Base-by-base conservation (phyloP, 2,329 filamentous ascomycete species). In the Aspergillus ibericus region DNA sequence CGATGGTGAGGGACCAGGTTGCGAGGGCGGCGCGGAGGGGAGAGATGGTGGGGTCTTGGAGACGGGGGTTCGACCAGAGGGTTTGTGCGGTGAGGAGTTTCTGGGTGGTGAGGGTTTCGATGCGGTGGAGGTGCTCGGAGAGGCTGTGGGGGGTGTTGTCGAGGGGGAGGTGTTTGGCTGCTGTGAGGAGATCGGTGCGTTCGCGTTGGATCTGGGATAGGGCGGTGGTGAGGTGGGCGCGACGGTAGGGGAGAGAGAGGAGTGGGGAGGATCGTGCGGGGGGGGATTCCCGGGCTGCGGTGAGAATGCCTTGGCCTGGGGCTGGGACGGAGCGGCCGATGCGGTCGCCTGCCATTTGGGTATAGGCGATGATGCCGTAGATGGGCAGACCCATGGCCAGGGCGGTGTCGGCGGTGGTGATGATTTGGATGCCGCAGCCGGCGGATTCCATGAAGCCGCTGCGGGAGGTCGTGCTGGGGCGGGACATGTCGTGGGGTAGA, bases 391-490 rank as follows among this genome's bases (percentile, higher is more conserved):
- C 59, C 51, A 61, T 59, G 32, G 55, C 29, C 29, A 62, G 29
- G 7, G 59, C 59, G 27, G 59, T 49, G 4, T 47, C 40, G 3
- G 59, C 56, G 2, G 53, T 59, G 36, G 53, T 57, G 16, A 59
- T 22, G 5, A 62, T 35, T 22, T 59, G 56, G 32, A 62, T 44
- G 87, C 93, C 93, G 70, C 91, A 95, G 71, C 93, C 93, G 78
- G 97, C 93, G 4, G 93, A 96, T 79, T 98, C 93, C 92, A 97
- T 96, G 82, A 98, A 98, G 53, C 93, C 93, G 69, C 92, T 93
- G 76, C 93, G 85, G 62, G 93, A 97, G 1, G 92, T 97, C 27
- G 93, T 96, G 7, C 92, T 93, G 4, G 93, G 93, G 59, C 93
- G 88, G 42, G 93, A 97, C 93, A 98, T 97, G 78, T 98, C 93